Evolutionary conservation across 805 yeast genomes (phyloP), one percentile per base, ranked within the genome.

Genomic region (Lipomyces spencermartinsiae): DNA sequence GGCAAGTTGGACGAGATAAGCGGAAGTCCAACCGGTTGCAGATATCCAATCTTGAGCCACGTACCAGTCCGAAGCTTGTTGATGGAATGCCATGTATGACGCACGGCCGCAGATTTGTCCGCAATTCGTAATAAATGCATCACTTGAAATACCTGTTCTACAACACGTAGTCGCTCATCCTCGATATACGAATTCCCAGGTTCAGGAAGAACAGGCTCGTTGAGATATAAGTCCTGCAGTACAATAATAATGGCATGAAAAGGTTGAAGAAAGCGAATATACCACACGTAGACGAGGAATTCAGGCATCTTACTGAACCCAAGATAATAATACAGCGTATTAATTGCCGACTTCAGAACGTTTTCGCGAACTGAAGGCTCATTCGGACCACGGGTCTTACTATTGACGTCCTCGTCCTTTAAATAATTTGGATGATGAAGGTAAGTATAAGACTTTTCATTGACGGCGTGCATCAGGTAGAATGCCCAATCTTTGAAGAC

Each of bases 21-120:
- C 4, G 69, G 69, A 9, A 66, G 61, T 6, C 69, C 69, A n/a
- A 59, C n/a, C 12, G 69, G 69, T 25, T 63, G 55, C 14, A 59
- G 9, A 55, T 63, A 66, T 4, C 69, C 67, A 2, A 66, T 63
- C 46, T 63, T 63, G 37, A 66, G 55, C 64, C 64, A 66, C 12
- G 68, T 65, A 22, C 69, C 69, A 7, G 67, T 63, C 6, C 69
- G 63, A 10, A 66, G 67, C 33, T 64, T 59, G 54, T 66, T 66
- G 14, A 66, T 51, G 6, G 58, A 22, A 25, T 64, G 55, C 69
- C 69, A 66, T 58, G 60, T 57, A 33, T 58, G 35, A 7, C 63
- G 51, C 7, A 66, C 58, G 6, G 64, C 59, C 35, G 57, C 62
- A 4, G 66, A 63, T 2, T 59, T 63, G 10, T 66, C 69, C 8